Evolutionary conservation across 108 stramenopile genomes (phyloP).

Genomic region (Epipyxis sp.): DNA sequence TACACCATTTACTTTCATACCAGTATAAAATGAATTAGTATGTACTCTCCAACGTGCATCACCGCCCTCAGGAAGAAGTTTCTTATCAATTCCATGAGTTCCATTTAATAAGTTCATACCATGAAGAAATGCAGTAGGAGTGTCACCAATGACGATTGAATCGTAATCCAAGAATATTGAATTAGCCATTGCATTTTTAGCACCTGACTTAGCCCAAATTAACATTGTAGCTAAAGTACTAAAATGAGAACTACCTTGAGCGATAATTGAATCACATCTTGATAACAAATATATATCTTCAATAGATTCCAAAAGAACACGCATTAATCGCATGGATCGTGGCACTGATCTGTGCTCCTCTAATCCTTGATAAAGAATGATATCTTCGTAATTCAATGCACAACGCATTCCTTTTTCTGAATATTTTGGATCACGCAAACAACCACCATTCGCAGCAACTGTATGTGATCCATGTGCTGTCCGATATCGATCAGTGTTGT

Average conservation of each 20-base stretch:
- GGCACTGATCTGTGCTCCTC: constrained; percentile 7
- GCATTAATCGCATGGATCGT: background rate
- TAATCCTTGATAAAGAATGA: background rate
- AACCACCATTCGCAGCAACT: constrained; percentile 21
- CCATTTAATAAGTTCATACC: constrained; percentile 22
- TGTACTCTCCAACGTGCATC: background rate
- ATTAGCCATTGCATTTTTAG: background rate
- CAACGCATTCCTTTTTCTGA: constrained; percentile 1
- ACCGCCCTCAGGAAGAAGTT: background rate
- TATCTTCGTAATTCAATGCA: constrained; percentile 4
- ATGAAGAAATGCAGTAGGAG: constrained; percentile 12
- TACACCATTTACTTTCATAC: background rate
- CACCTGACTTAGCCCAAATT: constrained; percentile 8
- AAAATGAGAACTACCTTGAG: constrained; percentile 21
- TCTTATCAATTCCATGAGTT: background rate
- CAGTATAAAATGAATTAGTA: background rate
- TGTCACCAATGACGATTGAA: background rate
- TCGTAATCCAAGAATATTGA: background rate
- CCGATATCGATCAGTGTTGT: constrained; percentile 4
- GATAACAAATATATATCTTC: constrained; percentile 30
- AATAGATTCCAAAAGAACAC: constrained; percentile 3
- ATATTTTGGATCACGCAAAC: constrained; percentile 3
- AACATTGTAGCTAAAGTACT: constrained; percentile 7
- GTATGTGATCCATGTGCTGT: constrained; percentile 22
- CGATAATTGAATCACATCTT: constrained; percentile 14